Percentiles rank a stretch among this genome's conserved stretches.
phyloP scores from a whole-genome alignment of 495 filamentous ascomycete species.

The Neurospora intermedia region DNA sequence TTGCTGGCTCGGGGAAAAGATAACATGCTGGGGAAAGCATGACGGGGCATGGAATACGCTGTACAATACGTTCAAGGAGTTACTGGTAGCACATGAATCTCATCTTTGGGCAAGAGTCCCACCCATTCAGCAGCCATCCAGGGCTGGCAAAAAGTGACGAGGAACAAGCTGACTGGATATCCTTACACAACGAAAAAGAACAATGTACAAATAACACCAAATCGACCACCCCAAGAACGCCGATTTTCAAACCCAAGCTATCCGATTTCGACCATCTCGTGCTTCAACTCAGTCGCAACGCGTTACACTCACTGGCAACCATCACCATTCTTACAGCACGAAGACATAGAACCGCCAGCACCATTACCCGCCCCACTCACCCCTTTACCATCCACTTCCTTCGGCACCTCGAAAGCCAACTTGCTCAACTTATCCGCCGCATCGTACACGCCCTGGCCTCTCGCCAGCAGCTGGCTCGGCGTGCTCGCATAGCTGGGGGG shows the following conservation, averaged over 20 bases:
- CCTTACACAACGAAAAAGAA: neutral
- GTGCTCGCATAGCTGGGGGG: slow-evolving; percentile 66
- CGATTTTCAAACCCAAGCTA: slow-evolving; percentile 23
- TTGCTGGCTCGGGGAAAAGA: neutral
- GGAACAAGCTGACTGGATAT: neutral
- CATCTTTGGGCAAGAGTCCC: neutral
- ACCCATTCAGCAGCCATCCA: neutral
- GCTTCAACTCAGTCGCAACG: neutral
- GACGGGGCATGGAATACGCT: neutral
- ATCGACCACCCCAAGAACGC: neutral
- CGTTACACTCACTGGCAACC: slow-evolving; percentile 54
- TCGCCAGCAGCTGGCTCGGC: slow-evolving; percentile 55
- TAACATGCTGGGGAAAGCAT: neutral
- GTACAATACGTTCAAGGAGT: neutral
- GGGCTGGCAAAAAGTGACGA: neutral
- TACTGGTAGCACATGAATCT: neutral
- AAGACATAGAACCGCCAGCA: neutral
- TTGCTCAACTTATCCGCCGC: slow-evolving; percentile 34
- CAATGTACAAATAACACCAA: neutral
- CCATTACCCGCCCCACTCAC: neutral
- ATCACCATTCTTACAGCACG: slow-evolving; percentile 27
- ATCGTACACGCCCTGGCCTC: slow-evolving; percentile 34
- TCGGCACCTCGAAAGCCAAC: slow-evolving; percentile 25
- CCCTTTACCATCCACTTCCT: slow-evolving; percentile 25
- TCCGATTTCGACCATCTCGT: neutral